Evolutionary conservation across 164 flowering plant genomes (phyloP), one percentile per base, ranked within the genome.

Genomic region (Akebia trifoliata): DNA sequence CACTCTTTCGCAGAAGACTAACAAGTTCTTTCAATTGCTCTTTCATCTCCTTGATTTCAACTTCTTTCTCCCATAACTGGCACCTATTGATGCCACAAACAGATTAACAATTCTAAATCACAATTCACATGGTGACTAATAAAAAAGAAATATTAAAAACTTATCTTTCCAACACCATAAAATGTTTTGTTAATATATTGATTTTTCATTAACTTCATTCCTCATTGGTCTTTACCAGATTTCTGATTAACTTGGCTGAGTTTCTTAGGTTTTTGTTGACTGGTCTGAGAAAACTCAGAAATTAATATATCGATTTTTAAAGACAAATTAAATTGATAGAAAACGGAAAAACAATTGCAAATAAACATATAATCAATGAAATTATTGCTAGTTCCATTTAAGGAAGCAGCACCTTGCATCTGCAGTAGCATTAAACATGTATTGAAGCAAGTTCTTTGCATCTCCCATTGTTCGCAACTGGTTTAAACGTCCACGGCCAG

Each of bases 391-490:
- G 17, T 17, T 56, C 12, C 11, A 36, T 17, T 8, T 28, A 28
- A 66, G 6, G 49, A 24, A 51, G 22, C 48, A 66, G 37, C 38
- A 93, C 99, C 97, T 87, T 64, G 92, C 62, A 58, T 90, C 92
- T 44, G 78, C 92, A 65, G 93, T 76, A 56, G 82, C 78, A 72
- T 77, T 87, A 72, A 90, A 90, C 87, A 87, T 93, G 65, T 86
- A 83, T 37, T 90, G 99, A 57, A 93, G 92, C 69, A 90, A 72
- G 72, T 74, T 83, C 76, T 90, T 93, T 50, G 99, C 95, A 72
- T 93, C 99, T 58, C 71, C 87, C 97, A 93, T 86, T 49, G 96
- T 83, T 15, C 96, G 98, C 70, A 92, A 72, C 65, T 87, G 96
- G 66, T 83, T 92, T 91, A 93, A 92, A 36, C 91, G 84, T 21